Conservation (phyloP, 345 rosid species). For the Tarenaya hassleriana region DNA sequence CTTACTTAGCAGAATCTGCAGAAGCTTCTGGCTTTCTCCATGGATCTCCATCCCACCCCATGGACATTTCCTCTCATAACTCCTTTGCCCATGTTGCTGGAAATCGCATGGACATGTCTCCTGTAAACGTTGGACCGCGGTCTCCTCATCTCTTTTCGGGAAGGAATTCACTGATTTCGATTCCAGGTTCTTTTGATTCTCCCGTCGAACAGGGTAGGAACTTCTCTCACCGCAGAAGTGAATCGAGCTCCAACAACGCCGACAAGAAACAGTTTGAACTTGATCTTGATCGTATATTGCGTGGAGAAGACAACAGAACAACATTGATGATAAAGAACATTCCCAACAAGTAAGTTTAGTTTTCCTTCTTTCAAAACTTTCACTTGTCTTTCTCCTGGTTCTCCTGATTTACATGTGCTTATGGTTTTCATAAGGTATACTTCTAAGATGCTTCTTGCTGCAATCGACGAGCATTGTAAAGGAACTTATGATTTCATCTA, state of each 20-base stretch:
- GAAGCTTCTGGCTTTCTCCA: constrained; percentile 62
- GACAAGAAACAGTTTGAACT: constrained; percentile 86
- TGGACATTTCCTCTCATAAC: constrained; percentile 53
- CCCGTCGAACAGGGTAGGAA: constrained; percentile 66
- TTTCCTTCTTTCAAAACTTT: neutral
- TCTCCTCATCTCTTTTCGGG: constrained; percentile 61
- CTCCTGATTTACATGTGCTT: neutral
- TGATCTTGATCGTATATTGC: constrained; percentile 65
- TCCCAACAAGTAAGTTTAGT: constrained; percentile 74
- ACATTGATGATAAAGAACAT: constrained; percentile 95
- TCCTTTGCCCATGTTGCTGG: constrained; percentile 49
- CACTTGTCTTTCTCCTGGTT: neutral
- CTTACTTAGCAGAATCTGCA: constrained; percentile 65
- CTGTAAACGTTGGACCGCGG: constrained; percentile 42
- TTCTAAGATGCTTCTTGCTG: constrained; percentile 75
- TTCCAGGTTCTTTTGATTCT: constrained; percentile 56
- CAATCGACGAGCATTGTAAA: constrained; percentile 68
- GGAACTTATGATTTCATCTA: constrained; percentile 76
- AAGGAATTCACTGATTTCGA: constrained; percentile 57
- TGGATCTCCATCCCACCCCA: constrained; percentile 60
- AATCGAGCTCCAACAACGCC: constrained; percentile 49
- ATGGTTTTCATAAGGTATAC: constrained; percentile 43
- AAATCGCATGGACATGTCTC: constrained; percentile 44
- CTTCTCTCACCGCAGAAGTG: constrained; percentile 64
- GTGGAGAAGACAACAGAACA: constrained; percentile 74